Evolutionary conservation across 345 rosid species (phyloP).

Genomic region (Punica granatum): DNA sequence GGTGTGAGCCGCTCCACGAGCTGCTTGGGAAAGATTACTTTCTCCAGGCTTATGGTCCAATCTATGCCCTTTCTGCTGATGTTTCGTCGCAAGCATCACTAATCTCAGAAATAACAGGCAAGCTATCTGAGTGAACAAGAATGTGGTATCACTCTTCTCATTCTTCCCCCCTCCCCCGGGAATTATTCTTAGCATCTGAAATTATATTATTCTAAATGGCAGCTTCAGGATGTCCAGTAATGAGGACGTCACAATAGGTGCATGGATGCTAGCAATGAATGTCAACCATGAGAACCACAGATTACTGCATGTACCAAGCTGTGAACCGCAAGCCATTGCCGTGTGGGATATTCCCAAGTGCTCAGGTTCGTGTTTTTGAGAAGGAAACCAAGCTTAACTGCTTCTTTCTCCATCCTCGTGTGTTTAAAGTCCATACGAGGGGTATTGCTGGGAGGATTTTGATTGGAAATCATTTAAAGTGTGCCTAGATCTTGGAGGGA

Average conservation of each 20-base stretch:
- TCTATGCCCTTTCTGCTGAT: conserved; percentile 86
- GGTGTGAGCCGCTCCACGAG: conserved; percentile 76
- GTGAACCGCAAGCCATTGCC: conserved; percentile 62
- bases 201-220: too few species aligned
- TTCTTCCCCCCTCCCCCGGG: neutral
- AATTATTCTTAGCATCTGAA: too few species aligned
- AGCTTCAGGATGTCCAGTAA: conserved; percentile 96
- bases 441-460: too few species aligned
- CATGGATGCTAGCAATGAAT: conserved; percentile 98
- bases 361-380: conserved; percentile 52
- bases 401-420: neutral
- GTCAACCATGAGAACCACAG: conserved; percentile 77
- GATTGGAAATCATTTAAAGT: conserved; percentile 4
- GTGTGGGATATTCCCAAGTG: conserved; percentile 94
- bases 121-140: conserved; percentile 7
- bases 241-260: conserved; percentile 89
- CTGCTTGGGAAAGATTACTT: conserved; percentile 79
- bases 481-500: too few species aligned
- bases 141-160: too few species aligned
- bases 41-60: conserved; percentile 90
- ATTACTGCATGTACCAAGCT: conserved; percentile 58
- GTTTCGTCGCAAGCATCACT: conserved; percentile 76
- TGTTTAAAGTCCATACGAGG: too few species aligned
- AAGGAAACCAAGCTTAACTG: neutral
- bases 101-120: conserved; percentile 76